phyloP scores from a whole-genome alignment of 2,329 filamentous ascomycete species.

The Nothophaeocryptopus gaeumannii region DNA sequence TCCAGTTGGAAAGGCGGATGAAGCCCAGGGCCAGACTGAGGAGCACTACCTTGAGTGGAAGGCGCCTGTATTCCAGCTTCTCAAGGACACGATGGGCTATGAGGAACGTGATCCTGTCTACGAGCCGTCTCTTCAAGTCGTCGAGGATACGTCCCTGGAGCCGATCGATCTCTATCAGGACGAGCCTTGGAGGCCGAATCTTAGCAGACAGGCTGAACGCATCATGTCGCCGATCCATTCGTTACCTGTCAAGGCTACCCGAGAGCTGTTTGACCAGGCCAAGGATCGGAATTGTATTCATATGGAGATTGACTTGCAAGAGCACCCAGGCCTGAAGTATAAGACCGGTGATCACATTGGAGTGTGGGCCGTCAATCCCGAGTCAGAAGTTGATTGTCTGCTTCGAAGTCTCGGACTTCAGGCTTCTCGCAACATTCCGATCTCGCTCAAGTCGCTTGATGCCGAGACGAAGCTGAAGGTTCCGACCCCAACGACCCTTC shows the following conservation, averaged over 20 bases:
- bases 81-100: slow-evolving; percentile 34
- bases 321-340: slow-evolving; percentile 38
- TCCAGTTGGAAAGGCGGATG: slow-evolving; percentile 39
- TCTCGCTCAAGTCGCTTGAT: slow-evolving; percentile 34
- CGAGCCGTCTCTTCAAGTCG: slow-evolving; percentile 33
- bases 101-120: slow-evolving; percentile 37
- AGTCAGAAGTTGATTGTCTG: slow-evolving; percentile 38
- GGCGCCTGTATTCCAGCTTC: slow-evolving; percentile 34
- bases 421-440: slow-evolving; percentile 13
- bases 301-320: slow-evolving; percentile 40
- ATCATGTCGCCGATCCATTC: slow-evolving; percentile 35
- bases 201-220: slow-evolving; percentile 22
- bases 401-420: slow-evolving; percentile 31
- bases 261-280: slow-evolving; percentile 37
- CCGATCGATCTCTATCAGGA: slow-evolving; percentile 31
- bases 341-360: slow-evolving; percentile 46
- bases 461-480: slow-evolving; percentile 32
- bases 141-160: slow-evolving; percentile 26
- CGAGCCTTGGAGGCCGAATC: slow-evolving; percentile 23
- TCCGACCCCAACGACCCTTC: slow-evolving; percentile 41
- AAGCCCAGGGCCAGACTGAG: slow-evolving; percentile 43
- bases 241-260: slow-evolving; percentile 32
- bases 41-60: slow-evolving; percentile 46
- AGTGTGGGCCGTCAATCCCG: slow-evolving; percentile 42
- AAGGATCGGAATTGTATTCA: slow-evolving; percentile 42